Base-by-base conservation (phyloP, 345 rosid species). In the Lumnitzera racemosa region DNA sequence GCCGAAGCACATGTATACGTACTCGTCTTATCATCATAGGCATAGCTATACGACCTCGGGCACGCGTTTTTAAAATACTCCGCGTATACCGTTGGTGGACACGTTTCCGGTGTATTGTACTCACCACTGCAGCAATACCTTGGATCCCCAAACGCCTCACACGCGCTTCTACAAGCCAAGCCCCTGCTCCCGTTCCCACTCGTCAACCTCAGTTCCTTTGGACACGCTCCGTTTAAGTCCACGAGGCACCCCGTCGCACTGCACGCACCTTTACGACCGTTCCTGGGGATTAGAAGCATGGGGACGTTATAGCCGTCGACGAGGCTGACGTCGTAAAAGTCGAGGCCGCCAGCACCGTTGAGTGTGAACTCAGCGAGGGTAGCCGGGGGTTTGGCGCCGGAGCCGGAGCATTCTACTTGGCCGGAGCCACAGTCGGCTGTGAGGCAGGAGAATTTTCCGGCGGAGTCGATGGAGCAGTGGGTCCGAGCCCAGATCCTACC, bases 301-400 rank as follows among this genome's bases (percentile, higher is more conserved):
- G 72, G 72, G 62, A 68, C 57, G 53, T 68, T 68, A 55, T 56
- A 68, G 4, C 72, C 72, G 47, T 68, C 72, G 53, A 68, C 72
- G 29, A 68, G 66, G 72, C 72, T 68, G 57, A 68, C 72, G 70
- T 92, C 96, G 64, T 85, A 89, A 69, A 85, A 92, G 57, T 92
- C 97, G 17, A 89, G 72, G 13, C 94, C 94, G 0, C 62, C 63
- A 46, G 68, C 86, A 24, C 94, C 97, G 80, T 92, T 85, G 6
- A 92, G 73, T 0, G 97, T 85, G 78, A 89, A 89, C 84, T 92
- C 95, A 25, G 91, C 98, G 12, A 92, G 82, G 7, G 97, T 92
- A 11, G 95, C 91, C 0, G 97, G 96, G 0, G 94, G 96, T 55
- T 74, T 73, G 46, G 95, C 95, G 23, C 97, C 98, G 0, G 73